Evolutionary conservation across 2,329 filamentous ascomycete genomes (phyloP).

Genomic region (Colletotrichum endophyticum): DNA sequence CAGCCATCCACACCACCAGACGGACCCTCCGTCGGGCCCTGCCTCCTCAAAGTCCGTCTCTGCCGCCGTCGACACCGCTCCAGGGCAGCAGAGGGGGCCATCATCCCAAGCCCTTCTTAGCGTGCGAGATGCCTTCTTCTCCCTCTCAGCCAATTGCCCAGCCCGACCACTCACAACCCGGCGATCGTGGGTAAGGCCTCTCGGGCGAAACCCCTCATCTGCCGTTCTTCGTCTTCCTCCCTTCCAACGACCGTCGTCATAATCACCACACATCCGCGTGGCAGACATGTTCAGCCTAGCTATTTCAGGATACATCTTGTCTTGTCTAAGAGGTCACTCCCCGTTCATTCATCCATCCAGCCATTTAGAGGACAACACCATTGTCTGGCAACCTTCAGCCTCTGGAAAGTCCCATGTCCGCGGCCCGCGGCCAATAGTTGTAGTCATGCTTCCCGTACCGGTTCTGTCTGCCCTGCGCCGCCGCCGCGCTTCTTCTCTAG

Average conservation of each 20-base stretch:
- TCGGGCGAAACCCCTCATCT: slow-evolving; percentile 11
- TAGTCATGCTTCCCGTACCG: background rate
- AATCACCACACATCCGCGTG: background rate
- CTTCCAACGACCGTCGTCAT: background rate
- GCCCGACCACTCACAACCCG: background rate
- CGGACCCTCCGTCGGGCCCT: background rate
- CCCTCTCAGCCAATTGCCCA: background rate
- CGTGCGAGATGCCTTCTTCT: background rate
- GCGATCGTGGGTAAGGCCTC: slow-evolving; percentile 18
- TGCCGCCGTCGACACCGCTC: background rate
- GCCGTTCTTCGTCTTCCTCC: background rate
- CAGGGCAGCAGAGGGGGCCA: background rate
- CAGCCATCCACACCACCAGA: background rate
- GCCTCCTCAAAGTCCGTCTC: background rate
- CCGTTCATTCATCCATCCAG: background rate
- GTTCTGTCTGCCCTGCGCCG: background rate
- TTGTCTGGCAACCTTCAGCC: background rate
- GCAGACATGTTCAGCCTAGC: background rate
- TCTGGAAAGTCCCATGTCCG: background rate
- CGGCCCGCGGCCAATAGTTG: background rate
- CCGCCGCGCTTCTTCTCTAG: background rate
- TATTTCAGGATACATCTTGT: background rate
- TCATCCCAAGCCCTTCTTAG: background rate
- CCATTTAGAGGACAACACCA: background rate
- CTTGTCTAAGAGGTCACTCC: background rate